phyloP scores from a whole-genome alignment of 2,329 filamentous ascomycete species.

The Xylariaceae sp. region DNA sequence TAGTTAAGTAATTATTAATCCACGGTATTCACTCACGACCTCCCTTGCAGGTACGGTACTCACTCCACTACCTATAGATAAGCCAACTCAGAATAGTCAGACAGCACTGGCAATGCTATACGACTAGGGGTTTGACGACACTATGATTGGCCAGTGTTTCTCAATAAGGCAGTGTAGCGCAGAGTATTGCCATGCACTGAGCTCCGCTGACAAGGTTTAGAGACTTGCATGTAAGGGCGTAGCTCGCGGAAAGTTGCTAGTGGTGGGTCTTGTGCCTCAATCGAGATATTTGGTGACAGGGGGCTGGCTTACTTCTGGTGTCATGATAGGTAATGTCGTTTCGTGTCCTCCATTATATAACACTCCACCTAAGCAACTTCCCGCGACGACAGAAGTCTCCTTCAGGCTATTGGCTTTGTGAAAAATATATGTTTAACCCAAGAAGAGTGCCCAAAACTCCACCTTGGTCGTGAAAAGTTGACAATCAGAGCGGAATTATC shows the following conservation, averaged over 20 bases:
- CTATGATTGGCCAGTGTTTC: neutral
- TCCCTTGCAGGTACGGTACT: too few relatives aligned
- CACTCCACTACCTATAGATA: neutral
- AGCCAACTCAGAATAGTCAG: neutral
- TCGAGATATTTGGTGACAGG: neutral
- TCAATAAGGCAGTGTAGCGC: neutral
- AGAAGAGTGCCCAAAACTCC: neutral
- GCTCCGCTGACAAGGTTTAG: too few relatives aligned
- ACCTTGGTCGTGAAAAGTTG: conserved; percentile 11
- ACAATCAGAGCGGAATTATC: conserved; percentile 30
- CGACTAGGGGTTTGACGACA: too few relatives aligned
- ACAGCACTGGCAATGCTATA: too few relatives aligned
- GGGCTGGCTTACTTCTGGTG: neutral
- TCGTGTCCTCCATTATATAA: neutral
- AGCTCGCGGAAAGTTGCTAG: conserved; percentile 26
- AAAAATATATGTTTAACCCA: neutral
- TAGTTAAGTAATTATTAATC: too few relatives aligned
- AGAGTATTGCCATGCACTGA: too few relatives aligned
- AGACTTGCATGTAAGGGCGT: conserved; percentile 2
- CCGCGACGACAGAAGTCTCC: conserved; percentile 5
- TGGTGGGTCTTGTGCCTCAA: neutral
- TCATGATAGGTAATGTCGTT: neutral
- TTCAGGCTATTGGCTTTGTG: neutral
- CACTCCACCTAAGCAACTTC: conserved; percentile 15
- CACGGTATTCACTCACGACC: too few relatives aligned